Evolutionary conservation across 345 rosid species (phyloP).

Genomic region (Hypericum perforatum): DNA sequence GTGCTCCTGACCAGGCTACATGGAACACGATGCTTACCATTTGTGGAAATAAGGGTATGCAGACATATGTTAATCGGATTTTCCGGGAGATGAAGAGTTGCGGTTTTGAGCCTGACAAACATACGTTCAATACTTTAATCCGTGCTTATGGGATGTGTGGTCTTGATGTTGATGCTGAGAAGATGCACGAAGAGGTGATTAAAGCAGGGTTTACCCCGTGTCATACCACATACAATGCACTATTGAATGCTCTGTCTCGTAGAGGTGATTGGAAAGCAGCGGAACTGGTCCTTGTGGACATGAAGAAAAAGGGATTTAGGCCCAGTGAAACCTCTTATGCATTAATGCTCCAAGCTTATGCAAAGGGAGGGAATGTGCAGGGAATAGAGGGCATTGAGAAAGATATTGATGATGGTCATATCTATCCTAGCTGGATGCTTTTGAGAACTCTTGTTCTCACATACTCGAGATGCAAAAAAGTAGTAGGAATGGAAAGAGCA

Average conservation of each 20-base stretch:
- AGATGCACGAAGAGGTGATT: conserved; percentile 65
- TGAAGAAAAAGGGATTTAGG: conserved; percentile 68
- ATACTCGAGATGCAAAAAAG: conserved; percentile 56
- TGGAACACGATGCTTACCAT: conserved; percentile 89
- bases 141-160: conserved; percentile 78
- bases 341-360: conserved; percentile 58
- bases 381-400: conserved; percentile 67
- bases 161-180: conserved; percentile 53
- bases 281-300: conserved; percentile 59
- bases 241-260: conserved; percentile 73
- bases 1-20: conserved; percentile 71
- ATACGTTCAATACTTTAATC: conserved; percentile 79
- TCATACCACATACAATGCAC: conserved; percentile 71
- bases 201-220: conserved; percentile 72
- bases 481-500: conserved; percentile 60
- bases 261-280: conserved; percentile 73
- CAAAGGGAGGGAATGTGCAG: conserved; percentile 53
- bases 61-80: conserved; percentile 49
- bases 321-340: conserved; percentile 78
- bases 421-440: conserved; percentile 91
- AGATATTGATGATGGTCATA: conserved; percentile 47
- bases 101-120: conserved; percentile 82
- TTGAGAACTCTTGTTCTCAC: conserved; percentile 69
- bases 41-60: conserved; percentile 67
- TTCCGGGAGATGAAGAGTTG: conserved; percentile 79